Evolutionary conservation across 83 land plant genomes (phyloP).

Genomic region (Picea abies): DNA sequence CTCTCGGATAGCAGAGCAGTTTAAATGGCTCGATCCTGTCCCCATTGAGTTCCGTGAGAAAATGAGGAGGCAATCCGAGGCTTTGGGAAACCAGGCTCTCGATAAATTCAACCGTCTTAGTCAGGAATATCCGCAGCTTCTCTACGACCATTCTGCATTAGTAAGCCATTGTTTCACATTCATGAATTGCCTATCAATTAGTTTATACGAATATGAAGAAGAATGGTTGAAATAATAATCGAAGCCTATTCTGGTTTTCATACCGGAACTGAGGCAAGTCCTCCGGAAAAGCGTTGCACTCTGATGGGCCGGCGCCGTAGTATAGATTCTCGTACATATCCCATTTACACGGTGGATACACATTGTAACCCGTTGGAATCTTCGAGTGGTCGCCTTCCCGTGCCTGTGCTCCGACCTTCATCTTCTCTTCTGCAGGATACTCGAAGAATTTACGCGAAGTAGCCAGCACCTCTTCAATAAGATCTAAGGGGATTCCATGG

Average conservation of each 20-base stretch:
- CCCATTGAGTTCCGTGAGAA: constrained; percentile 22
- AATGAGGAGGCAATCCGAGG: constrained; percentile 24
- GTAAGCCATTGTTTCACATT: not conserved
- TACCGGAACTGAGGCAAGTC: not conserved
- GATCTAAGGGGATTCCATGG: constrained; percentile 36
- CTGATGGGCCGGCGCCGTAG: constrained; percentile 1
- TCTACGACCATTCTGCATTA: constrained; percentile 8
- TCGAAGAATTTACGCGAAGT: constrained; percentile 30
- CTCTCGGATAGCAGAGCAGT: constrained; percentile 32
- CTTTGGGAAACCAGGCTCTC: constrained; percentile 29
- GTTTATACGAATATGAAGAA: not conserved
- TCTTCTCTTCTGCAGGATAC: constrained; percentile 29
- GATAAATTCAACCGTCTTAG: constrained; percentile 18
- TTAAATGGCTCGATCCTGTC: constrained; percentile 31
- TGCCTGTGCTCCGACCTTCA: constrained; percentile 10
- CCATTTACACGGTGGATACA: constrained; percentile 20
- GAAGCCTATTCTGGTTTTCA: no score
- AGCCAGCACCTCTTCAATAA: constrained; percentile 23
- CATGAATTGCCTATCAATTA: not conserved
- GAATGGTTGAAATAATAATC: not conserved
- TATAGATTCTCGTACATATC: constrained; percentile 35
- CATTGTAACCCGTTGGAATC: constrained; percentile 28
- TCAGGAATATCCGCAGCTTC: constrained; percentile 17
- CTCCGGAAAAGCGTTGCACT: not conserved
- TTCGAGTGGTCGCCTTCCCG: constrained; percentile 9